phyloP scores from a whole-genome alignment of 306 rosid species.

The Crotalaria pallida region DNA sequence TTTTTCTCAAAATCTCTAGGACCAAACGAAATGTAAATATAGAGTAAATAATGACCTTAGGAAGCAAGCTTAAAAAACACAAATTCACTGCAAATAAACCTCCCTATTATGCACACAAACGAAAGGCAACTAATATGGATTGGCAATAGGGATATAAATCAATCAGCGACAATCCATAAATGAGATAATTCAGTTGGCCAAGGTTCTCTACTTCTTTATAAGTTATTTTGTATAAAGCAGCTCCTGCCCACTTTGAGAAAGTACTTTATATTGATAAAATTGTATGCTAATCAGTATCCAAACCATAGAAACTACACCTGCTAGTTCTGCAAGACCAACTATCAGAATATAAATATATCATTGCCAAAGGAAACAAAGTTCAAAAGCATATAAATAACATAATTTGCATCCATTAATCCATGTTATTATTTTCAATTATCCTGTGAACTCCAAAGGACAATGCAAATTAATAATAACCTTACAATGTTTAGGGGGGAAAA shows the following conservation, averaged over 20 bases:
- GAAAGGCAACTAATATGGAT: not conserved
- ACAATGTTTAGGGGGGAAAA: too few relatives aligned
- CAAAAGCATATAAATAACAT: not conserved
- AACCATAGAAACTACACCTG: not conserved
- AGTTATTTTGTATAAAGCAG: not conserved
- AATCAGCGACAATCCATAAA: not conserved
- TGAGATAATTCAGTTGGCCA: not conserved
- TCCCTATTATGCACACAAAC: not conserved
- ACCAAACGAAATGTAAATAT: too few relatives aligned
- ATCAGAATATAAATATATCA: not conserved
- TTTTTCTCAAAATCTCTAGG: too few relatives aligned
- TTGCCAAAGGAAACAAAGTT: not conserved
- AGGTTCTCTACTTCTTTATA: too few relatives aligned
- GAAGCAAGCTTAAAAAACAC: not conserved
- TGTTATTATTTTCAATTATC: not conserved
- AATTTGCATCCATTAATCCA: not conserved
- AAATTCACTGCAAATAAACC: too few relatives aligned
- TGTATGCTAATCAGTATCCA: not conserved
- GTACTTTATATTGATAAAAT: too few relatives aligned
- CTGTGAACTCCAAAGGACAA: not conserved
- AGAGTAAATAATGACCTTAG: not conserved
- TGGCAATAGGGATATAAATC: not conserved
- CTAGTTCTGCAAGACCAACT: not conserved
- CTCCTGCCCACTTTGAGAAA: not conserved
- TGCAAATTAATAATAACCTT: not conserved